A percentile compares a stretch with the other conserved stretches of the same genome.
Evolutionary conservation across 2,329 filamentous ascomycete species (phyloP).

Genomic region (Colletotrichum theobromicola): DNA sequence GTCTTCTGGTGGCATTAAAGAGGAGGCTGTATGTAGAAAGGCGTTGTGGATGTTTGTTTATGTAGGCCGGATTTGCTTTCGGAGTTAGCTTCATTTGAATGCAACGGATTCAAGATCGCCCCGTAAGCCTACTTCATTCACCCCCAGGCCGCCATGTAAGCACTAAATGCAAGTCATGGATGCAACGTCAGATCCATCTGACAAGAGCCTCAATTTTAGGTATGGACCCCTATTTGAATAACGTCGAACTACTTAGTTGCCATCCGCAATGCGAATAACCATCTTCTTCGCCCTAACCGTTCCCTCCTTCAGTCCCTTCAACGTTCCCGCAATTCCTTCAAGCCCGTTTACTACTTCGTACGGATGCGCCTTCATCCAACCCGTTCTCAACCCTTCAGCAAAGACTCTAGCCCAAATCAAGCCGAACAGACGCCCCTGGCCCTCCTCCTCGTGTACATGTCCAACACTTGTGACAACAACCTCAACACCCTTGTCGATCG

Average conservation of each 20-base stretch:
- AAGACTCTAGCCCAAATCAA: conserved; percentile 18
- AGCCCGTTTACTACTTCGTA: conserved; percentile 19
- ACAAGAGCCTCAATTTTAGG: neutral
- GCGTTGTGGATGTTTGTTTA: neutral
- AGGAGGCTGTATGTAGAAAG: neutral
- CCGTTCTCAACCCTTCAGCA: conserved; percentile 15
- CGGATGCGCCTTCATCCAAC: conserved; percentile 24
- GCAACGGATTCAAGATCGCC: neutral
- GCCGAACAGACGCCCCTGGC: conserved; percentile 15
- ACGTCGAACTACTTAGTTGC: neutral
- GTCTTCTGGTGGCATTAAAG: neutral
- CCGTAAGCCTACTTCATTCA: neutral
- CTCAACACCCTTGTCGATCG: conserved; percentile 17
- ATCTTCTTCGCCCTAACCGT: conserved; percentile 24
- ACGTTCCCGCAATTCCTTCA: conserved; percentile 7
- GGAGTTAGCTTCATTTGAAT: neutral
- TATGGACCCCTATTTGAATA: neutral
- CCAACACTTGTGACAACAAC: conserved; percentile 10
- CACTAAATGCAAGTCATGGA: neutral
- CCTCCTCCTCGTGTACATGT: conserved; percentile 17
- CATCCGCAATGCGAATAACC: conserved; percentile 20
- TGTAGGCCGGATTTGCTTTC: neutral
- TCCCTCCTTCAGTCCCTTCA: conserved; percentile 17
- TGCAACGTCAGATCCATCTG: neutral
- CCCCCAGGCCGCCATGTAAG: neutral